Conservation (phyloP, 1,284 basidiomycete genomes). For the Anthracocystis setariae region DNA sequence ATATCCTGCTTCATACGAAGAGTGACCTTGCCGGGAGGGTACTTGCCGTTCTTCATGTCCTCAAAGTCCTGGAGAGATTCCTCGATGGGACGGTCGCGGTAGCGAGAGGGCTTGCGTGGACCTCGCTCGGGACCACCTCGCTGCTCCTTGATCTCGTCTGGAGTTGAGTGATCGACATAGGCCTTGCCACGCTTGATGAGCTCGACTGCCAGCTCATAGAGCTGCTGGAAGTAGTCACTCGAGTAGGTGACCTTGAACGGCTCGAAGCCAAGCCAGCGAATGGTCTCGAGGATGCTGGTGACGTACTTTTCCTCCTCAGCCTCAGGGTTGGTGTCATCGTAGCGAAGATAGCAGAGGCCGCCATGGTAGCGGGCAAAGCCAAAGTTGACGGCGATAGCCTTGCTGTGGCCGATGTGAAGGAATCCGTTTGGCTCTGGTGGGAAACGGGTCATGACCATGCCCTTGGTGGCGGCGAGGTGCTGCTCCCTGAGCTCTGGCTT, state of each 20-base stretch:
- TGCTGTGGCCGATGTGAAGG: constrained; percentile 94
- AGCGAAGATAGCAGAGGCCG: constrained; percentile 91
- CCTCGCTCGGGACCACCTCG: constrained; percentile 84
- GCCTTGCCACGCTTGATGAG: constrained; percentile 89
- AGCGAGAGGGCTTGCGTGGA: constrained; percentile 85
- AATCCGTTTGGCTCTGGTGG: constrained; percentile 98
- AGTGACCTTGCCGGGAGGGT: constrained; percentile 88
- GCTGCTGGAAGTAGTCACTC: constrained; percentile 91
- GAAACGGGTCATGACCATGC: constrained; percentile 92
- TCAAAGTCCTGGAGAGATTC: constrained; percentile 90
- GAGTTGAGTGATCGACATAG: constrained; percentile 95
- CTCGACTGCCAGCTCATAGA: constrained; percentile 90
- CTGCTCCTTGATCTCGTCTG: constrained; percentile 89
- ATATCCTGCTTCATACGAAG: constrained; percentile 98
- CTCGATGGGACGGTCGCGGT: constrained; percentile 82
- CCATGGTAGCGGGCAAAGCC: constrained; percentile 92
- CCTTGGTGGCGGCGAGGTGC: constrained; percentile 84
- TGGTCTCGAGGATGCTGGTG: constrained; percentile 92
- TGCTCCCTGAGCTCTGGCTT: constrained; percentile 79
- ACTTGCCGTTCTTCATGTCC: constrained; percentile 90
- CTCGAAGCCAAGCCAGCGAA: constrained; percentile 97
- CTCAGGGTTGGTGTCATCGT: constrained; percentile 98
- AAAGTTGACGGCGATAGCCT: constrained; percentile 98
- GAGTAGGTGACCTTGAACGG: constrained; percentile 99
- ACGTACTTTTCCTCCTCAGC: constrained; percentile 96